Evolutionary conservation across 257 asterid genomes (phyloP), one percentile per base, ranked within the genome.

Genomic region (Linaria vulgaris): DNA sequence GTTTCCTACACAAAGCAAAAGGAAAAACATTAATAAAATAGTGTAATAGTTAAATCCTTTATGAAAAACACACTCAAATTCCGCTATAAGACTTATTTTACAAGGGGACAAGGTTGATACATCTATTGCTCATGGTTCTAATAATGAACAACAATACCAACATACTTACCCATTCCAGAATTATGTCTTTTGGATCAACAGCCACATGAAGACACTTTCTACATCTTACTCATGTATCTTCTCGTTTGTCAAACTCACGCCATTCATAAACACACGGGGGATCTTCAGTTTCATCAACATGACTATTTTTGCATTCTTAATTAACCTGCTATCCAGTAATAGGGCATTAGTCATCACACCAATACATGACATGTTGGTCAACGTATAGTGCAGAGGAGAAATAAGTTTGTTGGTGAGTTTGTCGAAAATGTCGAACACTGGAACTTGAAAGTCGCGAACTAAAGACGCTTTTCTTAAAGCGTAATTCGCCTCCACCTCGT

Each of bases 101-200:
- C 19, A 52, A 12, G 30, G 15, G 25, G 25, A 17, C 34, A 3
- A 22, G 38, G 10, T 52, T 10, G 19, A 34, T 49, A n/a, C 22
- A 47, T 6, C 20, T 47, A 20, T 20, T 6, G 19, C 61, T 56
- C 22, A 27, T 10, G 24, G n/a, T n/a, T n/a, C n/a, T n/a, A n/a
- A n/a, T n/a, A n/a, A 12, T 66, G 69, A 22, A 14, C 30, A 53
- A 16, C 60, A 13, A 27, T 15, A 56, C 19, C 23, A 54, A 49
- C 27, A 52, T 41, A 69, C 94, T 83, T 67, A 81, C 90, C 83
- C 81, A 85, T 21, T 43, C 45, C 19, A 83, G 88, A 56, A 76
- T 1, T 17, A 85, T 58, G 12, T 82, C 61, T 75, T 41, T 82
- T 1, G 78, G 72, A 49, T 52, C 85, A 9, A 66, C 64, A 31